A percentile compares a stretch with the other conserved stretches of the same genome.
Evolutionary conservation across 306 rosid species (phyloP).

Genomic region (Sesbania bispinosa): DNA sequence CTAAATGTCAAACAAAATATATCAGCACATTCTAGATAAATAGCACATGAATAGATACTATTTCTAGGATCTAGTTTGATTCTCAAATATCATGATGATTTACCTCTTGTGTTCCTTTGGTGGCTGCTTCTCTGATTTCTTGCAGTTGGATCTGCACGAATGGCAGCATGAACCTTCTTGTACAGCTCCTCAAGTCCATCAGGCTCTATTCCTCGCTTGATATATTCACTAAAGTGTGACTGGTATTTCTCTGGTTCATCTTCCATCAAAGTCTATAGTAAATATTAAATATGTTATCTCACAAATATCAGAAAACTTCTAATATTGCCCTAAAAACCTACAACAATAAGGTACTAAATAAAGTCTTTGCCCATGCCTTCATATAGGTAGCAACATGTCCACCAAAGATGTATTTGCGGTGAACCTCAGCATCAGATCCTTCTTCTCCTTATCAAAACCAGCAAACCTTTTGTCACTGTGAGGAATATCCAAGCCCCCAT

Average conservation of each 20-base stretch:
- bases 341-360: neutral
- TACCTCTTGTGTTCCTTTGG: constrained; percentile 63
- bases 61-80: neutral
- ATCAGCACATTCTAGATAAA: no score
- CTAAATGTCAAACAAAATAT: no score
- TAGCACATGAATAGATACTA: no score
- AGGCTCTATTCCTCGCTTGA: constrained; percentile 57
- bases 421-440: constrained; percentile 75
- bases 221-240: no score
- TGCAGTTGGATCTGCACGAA: constrained; percentile 53
- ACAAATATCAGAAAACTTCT: neutral
- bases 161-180: constrained; percentile 87
- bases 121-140: constrained; percentile 54
- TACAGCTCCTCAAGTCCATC: constrained; percentile 62
- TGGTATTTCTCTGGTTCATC: constrained; percentile 90
- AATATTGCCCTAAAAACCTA: no score
- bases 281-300: neutral
- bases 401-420: constrained; percentile 76
- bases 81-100: neutral
- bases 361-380: constrained; percentile 33
- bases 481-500: constrained; percentile 91
- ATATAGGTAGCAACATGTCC: constrained; percentile 72
- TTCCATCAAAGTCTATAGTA: constrained; percentile 50
- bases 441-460: constrained; percentile 61
- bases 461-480: constrained; percentile 94